Conservation (phyloP, 2,329 filamentous ascomycete species). For the Didymellaceae sp. region DNA sequence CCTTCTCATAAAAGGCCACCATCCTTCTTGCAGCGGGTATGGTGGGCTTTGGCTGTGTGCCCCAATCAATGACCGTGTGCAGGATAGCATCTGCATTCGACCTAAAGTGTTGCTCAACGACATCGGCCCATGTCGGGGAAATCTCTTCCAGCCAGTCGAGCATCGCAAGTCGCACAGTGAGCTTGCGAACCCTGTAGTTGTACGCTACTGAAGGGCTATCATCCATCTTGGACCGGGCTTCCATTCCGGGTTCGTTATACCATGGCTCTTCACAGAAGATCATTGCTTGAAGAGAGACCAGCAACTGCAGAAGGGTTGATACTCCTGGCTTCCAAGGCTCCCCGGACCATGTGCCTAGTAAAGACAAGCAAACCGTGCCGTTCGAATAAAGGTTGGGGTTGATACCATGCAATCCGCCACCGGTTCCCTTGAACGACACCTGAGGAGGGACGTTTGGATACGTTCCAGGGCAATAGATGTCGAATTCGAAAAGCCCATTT, state of each 20-base stretch:
- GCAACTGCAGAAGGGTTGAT: slow-evolving; percentile 60
- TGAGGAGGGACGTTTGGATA: slow-evolving; percentile 55
- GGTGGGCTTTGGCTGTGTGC: neutral
- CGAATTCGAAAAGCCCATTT: slow-evolving; percentile 63
- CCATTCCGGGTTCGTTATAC: slow-evolving; percentile 61
- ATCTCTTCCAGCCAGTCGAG: slow-evolving; percentile 40
- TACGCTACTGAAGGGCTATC: slow-evolving; percentile 30
- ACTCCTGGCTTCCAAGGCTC: slow-evolving; percentile 53
- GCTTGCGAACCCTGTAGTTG: slow-evolving; percentile 32
- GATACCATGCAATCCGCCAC: slow-evolving; percentile 49
- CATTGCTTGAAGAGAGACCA: slow-evolving; percentile 66
- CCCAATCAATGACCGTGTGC: slow-evolving; percentile 31
- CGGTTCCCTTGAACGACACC: slow-evolving; percentile 56
- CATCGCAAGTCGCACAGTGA: slow-evolving; percentile 44
- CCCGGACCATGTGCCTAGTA: slow-evolving; percentile 52
- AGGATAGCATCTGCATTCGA: slow-evolving; percentile 32
- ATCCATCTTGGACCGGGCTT: slow-evolving; percentile 18
- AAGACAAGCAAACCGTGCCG: slow-evolving; percentile 49
- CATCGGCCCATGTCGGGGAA: slow-evolving; percentile 31
- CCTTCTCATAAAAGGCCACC: neutral
- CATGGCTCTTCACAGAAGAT: slow-evolving; percentile 62
- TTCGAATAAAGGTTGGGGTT: slow-evolving; percentile 61
- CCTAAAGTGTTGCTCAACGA: slow-evolving; percentile 36
- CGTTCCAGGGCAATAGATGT: slow-evolving; percentile 52
- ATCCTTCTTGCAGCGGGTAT: neutral